A percentile compares a stretch with the other conserved stretches of the same genome.
Conservation (phyloP, 257 asterid genomes). For the Solanum piurae region DNA sequence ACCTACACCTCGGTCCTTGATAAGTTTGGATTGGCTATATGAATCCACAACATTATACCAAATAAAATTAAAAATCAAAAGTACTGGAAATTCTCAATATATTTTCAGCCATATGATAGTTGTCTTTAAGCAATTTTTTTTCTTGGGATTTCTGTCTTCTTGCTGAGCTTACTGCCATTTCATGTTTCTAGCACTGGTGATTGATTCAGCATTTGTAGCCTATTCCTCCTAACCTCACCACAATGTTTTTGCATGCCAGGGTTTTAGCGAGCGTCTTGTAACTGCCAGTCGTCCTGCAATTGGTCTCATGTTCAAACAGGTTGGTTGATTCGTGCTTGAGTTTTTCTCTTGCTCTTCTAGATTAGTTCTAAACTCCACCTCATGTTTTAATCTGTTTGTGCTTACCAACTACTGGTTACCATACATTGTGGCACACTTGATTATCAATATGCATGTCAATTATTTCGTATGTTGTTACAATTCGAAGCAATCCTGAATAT, state of each 20-base stretch:
- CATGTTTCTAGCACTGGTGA: neutral
- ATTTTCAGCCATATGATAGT: neutral
- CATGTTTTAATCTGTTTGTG: neutral
- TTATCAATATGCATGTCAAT: neutral
- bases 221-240: neutral
- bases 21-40: neutral
- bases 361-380: neutral
- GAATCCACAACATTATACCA: neutral
- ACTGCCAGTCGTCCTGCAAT: conserved; percentile 85
- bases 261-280: conserved; percentile 88
- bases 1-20: neutral
- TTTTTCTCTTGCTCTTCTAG: neutral
- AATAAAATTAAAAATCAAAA: neutral
- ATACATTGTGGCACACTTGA: neutral
- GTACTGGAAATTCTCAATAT: neutral
- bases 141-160: neutral
- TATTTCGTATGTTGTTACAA: neutral
- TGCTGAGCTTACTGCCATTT: neutral
- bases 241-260: conserved; percentile 41
- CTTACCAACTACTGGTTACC: neutral
- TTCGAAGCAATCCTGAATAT: neutral
- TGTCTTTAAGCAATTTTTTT: neutral
- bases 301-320: conserved; percentile 94
- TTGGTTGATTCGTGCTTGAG: conserved; percentile 13
- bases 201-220: neutral